Base-by-base conservation (phyloP, 1,139 yeast genomes). In the Suhomyces ambrosiae region DNA sequence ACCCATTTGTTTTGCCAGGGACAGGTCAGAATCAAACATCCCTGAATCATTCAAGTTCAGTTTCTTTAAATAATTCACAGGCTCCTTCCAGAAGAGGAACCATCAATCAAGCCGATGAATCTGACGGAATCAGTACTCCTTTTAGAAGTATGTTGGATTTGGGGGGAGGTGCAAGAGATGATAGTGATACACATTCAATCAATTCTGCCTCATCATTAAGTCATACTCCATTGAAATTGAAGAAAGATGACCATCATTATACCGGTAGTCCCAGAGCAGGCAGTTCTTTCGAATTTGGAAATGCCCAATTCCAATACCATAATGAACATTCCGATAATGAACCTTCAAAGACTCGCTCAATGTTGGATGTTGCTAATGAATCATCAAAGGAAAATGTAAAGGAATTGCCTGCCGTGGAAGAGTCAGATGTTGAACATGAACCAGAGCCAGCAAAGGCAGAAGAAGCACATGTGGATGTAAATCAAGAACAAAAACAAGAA, bases 91-190 rank as follows among this genome's bases (percentile, higher is more conserved):
- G 75, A 41, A 63, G 59, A 36, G 65, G 60, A 19, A 68, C 74
- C 1, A 35, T 57, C 18, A 40, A 45, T n/a, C 37, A 35, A n/a
- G 46, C 28, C 7, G 38, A 45, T 16, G 17, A 19, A 2, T n/a
- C 31, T 4, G 33, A 30, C 5, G 38, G 33, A 3, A n/a, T 52
- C 6, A 60, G 53, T 38, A 56, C 67, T 2, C 64, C 68, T 2
- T 48, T 68, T 27, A 56, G 67, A 43, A 65, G 73, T 40, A 71
- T 71, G 76, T 58, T 71, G 41, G 74, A 71, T 45, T 53, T 69
- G 41, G 40, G 28, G 12, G 31, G 32, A 32, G 7, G 27, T 36
- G 19, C 43, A 27, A 7, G 34, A 7, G 44, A 42, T 9, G 46
- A 41, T 14, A 40, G 41, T 11, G 68, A 60, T 36, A 41, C 39